Base-by-base conservation (phyloP, 75 land plant genomes). In the Cupressus sempervirens region DNA sequence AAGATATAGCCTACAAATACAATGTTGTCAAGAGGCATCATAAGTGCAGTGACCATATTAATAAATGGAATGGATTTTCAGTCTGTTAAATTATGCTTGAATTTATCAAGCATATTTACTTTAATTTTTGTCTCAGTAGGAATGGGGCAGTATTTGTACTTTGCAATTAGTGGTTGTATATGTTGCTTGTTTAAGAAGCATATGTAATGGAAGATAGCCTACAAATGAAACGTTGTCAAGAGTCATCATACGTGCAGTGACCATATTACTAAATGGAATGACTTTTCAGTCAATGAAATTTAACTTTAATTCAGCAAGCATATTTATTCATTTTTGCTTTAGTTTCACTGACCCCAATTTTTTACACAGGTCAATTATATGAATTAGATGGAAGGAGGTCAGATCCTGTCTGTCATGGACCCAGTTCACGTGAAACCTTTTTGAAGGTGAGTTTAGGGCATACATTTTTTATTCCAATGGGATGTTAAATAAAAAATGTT, bases 321-420 rank as follows among this genome's bases (percentile, higher is more conserved):
- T 38, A 1, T 38, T 38, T 38, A n/a, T n/a, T n/a, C n/a, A 20
- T 38, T 38, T 76, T 76, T 5, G 46, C 80, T 7, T 48, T 76
- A 20, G 16, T 76, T 40, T 10, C 23, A 4, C 45, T 38, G 45
- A 41, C n/a, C 20, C 41, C 46, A 41, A 29, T 1, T 38, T 85
- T 67, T 84, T 23, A 18, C 86, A 40, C 83, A 97, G 99, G 96
- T 29, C 87, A 90, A 79, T 91, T 98, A 41, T 98, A 96, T 89
- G 99, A 96, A 79, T 93, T 98, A 46, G 99, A 98, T 90, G 99
- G 99, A 81, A 87, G 96, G 74, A 93, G 88, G 86, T 58, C 92
- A 50, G 88, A 88, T 43, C 98, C 99, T 41, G 81, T 93, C 35
- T 90, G 88, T 41, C 98, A 96, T 93, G 98, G 99, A 72, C 75